These are phyloP conservation scores for Coniferiporia sulphurascens DNA, from an alignment of 1,284 basidiomycete species.

Conservation along the genomic window DNA sequence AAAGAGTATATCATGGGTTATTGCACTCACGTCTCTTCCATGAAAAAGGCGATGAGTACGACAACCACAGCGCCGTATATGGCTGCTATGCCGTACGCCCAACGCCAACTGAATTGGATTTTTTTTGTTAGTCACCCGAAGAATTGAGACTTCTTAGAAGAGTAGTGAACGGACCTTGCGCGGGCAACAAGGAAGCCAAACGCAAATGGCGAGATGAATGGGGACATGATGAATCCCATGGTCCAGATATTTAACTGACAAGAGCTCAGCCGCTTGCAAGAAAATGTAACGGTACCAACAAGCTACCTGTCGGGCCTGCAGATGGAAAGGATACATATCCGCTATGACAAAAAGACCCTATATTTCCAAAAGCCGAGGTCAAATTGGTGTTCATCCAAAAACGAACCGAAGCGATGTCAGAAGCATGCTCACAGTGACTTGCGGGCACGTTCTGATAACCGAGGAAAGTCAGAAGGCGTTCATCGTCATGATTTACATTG, in stretches of 20 bases:
- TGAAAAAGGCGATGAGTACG: slow-evolving; percentile 30
- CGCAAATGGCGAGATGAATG: slow-evolving; percentile 63
- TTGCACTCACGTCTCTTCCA: slow-evolving; percentile 29
- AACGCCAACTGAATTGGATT: slow-evolving; percentile 47
- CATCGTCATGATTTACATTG: background rate
- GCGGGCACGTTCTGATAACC: slow-evolving; percentile 51
- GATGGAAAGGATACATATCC: slow-evolving; percentile 71
- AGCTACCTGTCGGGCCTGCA: slow-evolving; percentile 62
- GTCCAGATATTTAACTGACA: slow-evolving; percentile 64
- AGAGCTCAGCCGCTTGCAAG: background rate
- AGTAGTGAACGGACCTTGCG: slow-evolving; percentile 33
- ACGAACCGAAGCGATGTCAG: background rate
- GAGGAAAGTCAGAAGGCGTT: slow-evolving; percentile 5
- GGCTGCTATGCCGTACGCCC: slow-evolving; percentile 55
- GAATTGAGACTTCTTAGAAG: background rate
- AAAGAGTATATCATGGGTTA: background rate
- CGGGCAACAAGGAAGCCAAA: slow-evolving; percentile 68
- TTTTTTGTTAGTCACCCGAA: background rate
- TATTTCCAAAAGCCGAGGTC: background rate
- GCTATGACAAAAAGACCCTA: slow-evolving; percentile 63
- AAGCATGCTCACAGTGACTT: slow-evolving; percentile 51
- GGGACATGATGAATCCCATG: slow-evolving; percentile 46
- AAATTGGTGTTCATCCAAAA: background rate
- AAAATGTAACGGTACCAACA: background rate
- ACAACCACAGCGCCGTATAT: slow-evolving; percentile 30